Conservation (phyloP, 139 green algal species). For the Penium margaritaceum region DNA sequence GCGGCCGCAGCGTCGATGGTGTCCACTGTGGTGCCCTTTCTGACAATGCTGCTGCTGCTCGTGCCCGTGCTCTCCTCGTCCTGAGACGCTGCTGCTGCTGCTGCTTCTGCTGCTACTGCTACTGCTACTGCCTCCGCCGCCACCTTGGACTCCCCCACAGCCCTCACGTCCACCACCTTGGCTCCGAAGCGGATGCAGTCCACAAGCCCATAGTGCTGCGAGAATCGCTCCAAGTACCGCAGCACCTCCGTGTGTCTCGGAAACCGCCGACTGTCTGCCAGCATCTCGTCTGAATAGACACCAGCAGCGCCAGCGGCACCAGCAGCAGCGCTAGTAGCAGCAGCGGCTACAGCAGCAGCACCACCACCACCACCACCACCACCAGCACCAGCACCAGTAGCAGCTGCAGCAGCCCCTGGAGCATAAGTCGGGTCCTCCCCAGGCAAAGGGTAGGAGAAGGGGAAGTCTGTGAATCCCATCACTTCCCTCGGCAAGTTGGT, state of each 20-base stretch:
- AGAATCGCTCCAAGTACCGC: background rate
- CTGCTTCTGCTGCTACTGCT: no score
- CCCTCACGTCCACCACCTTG: no score
- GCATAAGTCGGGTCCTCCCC: background rate
- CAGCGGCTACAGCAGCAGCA: no score
- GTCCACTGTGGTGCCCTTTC: conserved; percentile 1
- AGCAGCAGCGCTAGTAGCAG: no score
- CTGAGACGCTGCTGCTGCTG: background rate
- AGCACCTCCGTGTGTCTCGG: conserved; percentile 5
- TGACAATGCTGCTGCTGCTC: no score
- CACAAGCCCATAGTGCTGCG: no score
- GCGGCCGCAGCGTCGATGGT: background rate
- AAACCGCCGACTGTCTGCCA: background rate
- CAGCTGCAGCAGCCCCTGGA: background rate
- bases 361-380: no score
- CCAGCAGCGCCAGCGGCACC: background rate
- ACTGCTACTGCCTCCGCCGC: no score
- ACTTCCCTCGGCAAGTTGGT: conserved; percentile 74
- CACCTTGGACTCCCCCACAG: no score
- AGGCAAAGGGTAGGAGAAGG: conserved; percentile 47
- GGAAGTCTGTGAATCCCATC: conserved; percentile 66
- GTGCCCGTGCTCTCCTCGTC: background rate
- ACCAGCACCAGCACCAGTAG: background rate
- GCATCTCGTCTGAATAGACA: background rate
- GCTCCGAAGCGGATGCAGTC: no score